Evolutionary conservation across 495 filamentous ascomycete species (phyloP).

Genomic region (Penicillium chermesinum): DNA sequence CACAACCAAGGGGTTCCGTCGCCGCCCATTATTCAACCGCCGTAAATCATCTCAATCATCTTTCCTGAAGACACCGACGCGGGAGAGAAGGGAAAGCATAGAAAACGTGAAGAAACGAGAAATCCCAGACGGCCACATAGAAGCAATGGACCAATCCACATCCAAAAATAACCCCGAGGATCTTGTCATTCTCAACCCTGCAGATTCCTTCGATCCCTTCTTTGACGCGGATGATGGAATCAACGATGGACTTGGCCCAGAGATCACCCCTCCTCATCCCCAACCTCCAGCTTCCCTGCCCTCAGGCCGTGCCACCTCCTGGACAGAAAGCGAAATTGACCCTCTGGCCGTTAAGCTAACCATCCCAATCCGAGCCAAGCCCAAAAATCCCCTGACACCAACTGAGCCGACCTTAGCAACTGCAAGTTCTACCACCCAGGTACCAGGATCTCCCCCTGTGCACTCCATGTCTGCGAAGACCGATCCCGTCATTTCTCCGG

Average conservation of each 20-base stretch:
- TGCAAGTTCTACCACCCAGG: not conserved
- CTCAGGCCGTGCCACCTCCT: not conserved
- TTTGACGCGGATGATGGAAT: conserved; percentile 1
- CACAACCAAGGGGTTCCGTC: conserved; percentile 24
- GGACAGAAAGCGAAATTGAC: not conserved
- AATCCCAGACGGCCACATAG: not conserved
- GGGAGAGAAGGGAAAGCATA: not conserved
- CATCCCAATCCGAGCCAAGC: not conserved
- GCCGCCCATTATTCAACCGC: conserved; percentile 38
- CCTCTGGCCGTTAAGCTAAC: not conserved
- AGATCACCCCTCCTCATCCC: not conserved
- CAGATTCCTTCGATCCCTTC: conserved; percentile 2
- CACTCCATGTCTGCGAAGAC: conserved; percentile 1
- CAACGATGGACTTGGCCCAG: not conserved
- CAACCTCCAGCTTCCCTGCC: not conserved
- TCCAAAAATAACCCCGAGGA: not conserved
- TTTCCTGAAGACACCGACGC: conserved; percentile 4
- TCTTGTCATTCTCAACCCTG: not conserved
- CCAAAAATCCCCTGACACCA: not conserved
- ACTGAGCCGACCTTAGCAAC: not conserved
- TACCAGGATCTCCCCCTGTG: not conserved
- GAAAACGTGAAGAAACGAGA: not conserved
- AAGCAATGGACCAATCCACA: conserved; percentile 5
- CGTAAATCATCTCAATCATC: conserved; percentile 40
- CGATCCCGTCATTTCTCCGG: conserved; percentile 10